Percentiles rank a stretch among this genome's conserved stretches.
phyloP scores from a whole-genome alignment of 1,284 basidiomycete species.

The Moesziomyces parantarcticus region DNA sequence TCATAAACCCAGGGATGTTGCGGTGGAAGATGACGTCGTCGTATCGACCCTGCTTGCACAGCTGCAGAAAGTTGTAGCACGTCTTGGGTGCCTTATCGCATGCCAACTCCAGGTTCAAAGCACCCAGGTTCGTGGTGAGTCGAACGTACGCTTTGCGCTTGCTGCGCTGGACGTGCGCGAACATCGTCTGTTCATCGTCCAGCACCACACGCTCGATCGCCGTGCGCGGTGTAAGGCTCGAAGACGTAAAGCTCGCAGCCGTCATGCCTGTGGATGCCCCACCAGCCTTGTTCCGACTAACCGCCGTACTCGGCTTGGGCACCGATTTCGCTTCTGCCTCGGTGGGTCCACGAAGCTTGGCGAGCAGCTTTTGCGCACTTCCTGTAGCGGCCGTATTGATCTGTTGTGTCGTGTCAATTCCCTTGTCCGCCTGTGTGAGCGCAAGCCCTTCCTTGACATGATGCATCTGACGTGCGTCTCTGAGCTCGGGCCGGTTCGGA shows the following conservation, averaged over 20 bases:
- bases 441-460: constrained; percentile 65
- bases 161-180: constrained; percentile 73
- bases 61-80: constrained; percentile 90
- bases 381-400: constrained; percentile 66
- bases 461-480: constrained; percentile 33
- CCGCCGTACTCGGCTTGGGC: constrained; percentile 12
- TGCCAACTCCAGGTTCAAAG: constrained; percentile 89
- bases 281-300: constrained; percentile 71
- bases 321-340: constrained; percentile 1
- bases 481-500: constrained; percentile 63
- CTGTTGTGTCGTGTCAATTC: constrained; percentile 53
- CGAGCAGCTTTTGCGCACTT: constrained; percentile 57
- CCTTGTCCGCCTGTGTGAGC: constrained; percentile 53
- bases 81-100: constrained; percentile 94
- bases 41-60: constrained; percentile 79
- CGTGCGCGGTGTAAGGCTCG: constrained; percentile 83
- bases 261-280: constrained; percentile 89
- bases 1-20: constrained; percentile 96
- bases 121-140: constrained; percentile 87
- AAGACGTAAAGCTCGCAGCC: constrained; percentile 92
- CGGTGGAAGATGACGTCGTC: constrained; percentile 88
- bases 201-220: constrained; percentile 83
- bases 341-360: constrained; percentile 22
- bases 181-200: constrained; percentile 89
- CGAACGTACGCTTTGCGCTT: constrained; percentile 69